phyloP scores from a whole-genome alignment of 225 moss, liverwort and hornwort species.

The Neckera pumila region DNA sequence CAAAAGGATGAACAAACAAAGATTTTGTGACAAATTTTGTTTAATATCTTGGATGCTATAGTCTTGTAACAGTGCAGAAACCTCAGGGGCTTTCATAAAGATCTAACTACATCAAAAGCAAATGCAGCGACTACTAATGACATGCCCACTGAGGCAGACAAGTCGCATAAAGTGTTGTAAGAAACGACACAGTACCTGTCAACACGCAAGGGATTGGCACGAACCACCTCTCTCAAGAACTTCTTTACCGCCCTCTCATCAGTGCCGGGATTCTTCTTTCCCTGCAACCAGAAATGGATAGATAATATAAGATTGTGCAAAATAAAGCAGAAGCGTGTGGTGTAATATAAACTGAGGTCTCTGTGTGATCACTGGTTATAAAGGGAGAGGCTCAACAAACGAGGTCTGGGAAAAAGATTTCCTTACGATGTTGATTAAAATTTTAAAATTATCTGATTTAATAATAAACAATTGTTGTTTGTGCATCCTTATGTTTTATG shows the following conservation, averaged over 20 bases:
- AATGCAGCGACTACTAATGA: neutral
- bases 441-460: neutral
- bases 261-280: constrained; percentile 78
- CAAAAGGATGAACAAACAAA: neutral
- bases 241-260: constrained; percentile 36
- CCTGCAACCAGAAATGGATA: constrained; percentile 28
- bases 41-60: neutral
- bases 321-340: neutral
- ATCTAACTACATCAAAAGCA: neutral
- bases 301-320: neutral
- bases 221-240: constrained; percentile 43
- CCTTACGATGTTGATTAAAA: too few species aligned
- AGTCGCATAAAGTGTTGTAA: neutral
- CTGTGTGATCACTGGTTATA: neutral
- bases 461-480: neutral
- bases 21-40: neutral
- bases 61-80: neutral
- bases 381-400: neutral
- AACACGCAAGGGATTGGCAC: constrained; percentile 51
- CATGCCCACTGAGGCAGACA: neutral
- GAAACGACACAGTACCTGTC: constrained; percentile 45
- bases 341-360: neutral
- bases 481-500: too few species aligned
- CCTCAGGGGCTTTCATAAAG: too few species aligned
- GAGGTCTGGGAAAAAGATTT: neutral